Evolutionary conservation across 2,329 filamentous ascomycete species (phyloP).

Genomic region (Hypoxylon sp.): DNA sequence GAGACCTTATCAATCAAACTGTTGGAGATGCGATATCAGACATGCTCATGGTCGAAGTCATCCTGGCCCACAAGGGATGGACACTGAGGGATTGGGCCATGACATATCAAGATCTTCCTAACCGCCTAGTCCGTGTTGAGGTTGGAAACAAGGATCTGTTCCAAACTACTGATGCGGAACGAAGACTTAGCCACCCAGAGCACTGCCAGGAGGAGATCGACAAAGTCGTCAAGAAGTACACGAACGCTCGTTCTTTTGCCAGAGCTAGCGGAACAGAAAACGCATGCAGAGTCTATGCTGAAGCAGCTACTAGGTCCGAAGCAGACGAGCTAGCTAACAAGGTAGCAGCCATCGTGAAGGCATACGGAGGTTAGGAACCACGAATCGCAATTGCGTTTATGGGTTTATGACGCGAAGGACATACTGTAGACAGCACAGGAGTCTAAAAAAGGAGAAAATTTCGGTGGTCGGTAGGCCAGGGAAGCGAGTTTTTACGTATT

Average conservation of each 20-base stretch:
- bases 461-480: slow-evolving; percentile 24
- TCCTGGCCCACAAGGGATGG: slow-evolving; percentile 96
- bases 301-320: slow-evolving; percentile 89
- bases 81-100: slow-evolving; percentile 89
- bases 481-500: slow-evolving; percentile 29
- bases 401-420: slow-evolving; percentile 19
- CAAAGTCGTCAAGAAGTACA: slow-evolving; percentile 88
- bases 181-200: slow-evolving; percentile 82
- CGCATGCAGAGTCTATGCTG: slow-evolving; percentile 94
- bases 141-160: slow-evolving; percentile 91
- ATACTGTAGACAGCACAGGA: slow-evolving; percentile 30
- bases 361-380: slow-evolving; percentile 59
- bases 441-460: slow-evolving; percentile 24
- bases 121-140: slow-evolving; percentile 93
- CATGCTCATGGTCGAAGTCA: slow-evolving; percentile 94
- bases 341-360: slow-evolving; percentile 81
- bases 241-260: slow-evolving; percentile 89
- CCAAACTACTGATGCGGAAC: slow-evolving; percentile 91
- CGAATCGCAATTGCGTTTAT: neutral
- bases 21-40: slow-evolving; percentile 97
- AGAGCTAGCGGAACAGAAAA: slow-evolving; percentile 96
- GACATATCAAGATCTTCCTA: slow-evolving; percentile 94
- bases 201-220: slow-evolving; percentile 91
- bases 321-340: slow-evolving; percentile 91
- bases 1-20: slow-evolving; percentile 97